phyloP scores from a whole-genome alignment of 2,329 filamentous ascomycete species.

The Colletotrichum noveboracense region DNA sequence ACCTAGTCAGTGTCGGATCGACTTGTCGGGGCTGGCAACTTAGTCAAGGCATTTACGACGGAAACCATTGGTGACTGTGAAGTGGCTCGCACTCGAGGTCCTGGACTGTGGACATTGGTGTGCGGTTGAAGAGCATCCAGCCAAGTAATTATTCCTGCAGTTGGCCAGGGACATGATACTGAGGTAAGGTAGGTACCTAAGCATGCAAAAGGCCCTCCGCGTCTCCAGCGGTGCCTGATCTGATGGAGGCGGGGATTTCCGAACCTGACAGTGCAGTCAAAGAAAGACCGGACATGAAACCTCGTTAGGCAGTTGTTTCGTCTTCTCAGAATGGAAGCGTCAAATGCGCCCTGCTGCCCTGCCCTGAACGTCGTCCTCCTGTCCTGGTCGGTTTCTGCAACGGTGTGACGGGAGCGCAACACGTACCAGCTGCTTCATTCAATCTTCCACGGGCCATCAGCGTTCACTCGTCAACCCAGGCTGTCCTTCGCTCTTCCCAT shows the following conservation, averaged over 20 bases:
- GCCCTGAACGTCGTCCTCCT: background rate
- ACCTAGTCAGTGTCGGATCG: background rate
- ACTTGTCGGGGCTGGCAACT: background rate
- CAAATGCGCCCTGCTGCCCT: background rate
- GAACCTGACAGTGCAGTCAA: background rate
- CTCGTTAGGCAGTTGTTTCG: slow-evolving; percentile 9
- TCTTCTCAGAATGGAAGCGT: background rate
- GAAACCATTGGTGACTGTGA: background rate
- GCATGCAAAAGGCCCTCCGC: background rate
- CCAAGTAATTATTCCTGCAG: background rate
- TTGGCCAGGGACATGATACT: background rate
- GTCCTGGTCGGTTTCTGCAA: background rate
- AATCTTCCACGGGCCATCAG: background rate
- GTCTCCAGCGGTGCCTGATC: background rate
- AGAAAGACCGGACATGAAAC: background rate
- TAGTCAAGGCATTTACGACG: background rate
- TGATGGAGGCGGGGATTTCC: background rate
- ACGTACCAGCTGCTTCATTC: background rate
- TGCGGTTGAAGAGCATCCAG: background rate
- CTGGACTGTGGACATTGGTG: background rate
- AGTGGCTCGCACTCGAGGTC: background rate
- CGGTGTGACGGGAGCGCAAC: background rate
- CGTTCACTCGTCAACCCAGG: background rate
- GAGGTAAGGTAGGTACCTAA: too few relatives aligned
- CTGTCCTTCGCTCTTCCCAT: background rate